phyloP scores from a whole-genome alignment of 78 protist species.

The Acrasis kona region DNA sequence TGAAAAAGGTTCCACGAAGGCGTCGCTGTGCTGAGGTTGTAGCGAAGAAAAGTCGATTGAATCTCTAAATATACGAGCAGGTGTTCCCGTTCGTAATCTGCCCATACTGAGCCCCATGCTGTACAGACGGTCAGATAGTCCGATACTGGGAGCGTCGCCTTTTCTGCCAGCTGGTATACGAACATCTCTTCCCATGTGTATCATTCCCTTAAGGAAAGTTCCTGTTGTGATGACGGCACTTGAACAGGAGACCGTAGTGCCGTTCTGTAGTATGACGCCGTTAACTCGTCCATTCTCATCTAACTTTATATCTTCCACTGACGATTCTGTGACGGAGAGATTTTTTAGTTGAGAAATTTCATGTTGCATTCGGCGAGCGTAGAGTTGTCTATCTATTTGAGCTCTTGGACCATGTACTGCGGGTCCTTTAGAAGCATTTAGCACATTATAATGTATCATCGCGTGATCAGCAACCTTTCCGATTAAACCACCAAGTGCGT shows the following conservation, averaged over 20 bases:
- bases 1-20: slow-evolving; percentile 57
- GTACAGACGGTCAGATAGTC: slow-evolving; percentile 41
- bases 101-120: slow-evolving; percentile 54
- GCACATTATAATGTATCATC: slow-evolving; percentile 43
- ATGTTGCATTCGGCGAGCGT: slow-evolving; percentile 50
- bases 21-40: slow-evolving; percentile 58
- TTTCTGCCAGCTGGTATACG: slow-evolving; percentile 20
- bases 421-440: slow-evolving; percentile 71
- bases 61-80: neutral
- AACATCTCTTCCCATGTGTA: slow-evolving; percentile 53
- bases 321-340: slow-evolving; percentile 41
- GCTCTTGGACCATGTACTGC: slow-evolving; percentile 92
- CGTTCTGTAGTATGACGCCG: slow-evolving; percentile 5
- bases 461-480: slow-evolving; percentile 50
- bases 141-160: slow-evolving; percentile 57
- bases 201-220: slow-evolving; percentile 83
- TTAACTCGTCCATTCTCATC: neutral
- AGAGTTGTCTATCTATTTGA: slow-evolving; percentile 80
- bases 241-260: slow-evolving; percentile 9
- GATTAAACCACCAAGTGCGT: slow-evolving; percentile 89
- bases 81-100: slow-evolving; percentile 58
- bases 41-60: slow-evolving; percentile 13
- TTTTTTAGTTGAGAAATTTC: slow-evolving; percentile 2
- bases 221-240: slow-evolving; percentile 85
- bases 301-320: slow-evolving; percentile 58